Evolutionary conservation across 495 filamentous ascomycete genomes (phyloP).

Genomic region (Talaromyces wortmannii): DNA sequence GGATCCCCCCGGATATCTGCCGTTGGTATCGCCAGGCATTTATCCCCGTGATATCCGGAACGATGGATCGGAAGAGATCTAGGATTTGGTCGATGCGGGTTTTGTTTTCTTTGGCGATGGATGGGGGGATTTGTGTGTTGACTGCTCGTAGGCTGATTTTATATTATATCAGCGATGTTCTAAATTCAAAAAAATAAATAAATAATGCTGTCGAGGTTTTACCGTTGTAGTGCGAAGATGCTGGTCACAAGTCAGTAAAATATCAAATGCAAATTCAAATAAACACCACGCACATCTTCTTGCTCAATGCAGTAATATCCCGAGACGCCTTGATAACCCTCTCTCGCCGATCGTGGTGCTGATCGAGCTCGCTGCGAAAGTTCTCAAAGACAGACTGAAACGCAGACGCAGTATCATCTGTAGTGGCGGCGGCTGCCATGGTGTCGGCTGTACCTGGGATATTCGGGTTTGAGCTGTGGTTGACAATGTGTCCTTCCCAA

Average conservation of each 20-base stretch:
- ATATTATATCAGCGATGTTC: neutral
- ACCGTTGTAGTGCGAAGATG: constrained; percentile 92
- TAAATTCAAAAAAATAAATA: neutral
- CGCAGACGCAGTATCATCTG: constrained; percentile 11
- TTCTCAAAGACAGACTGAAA: constrained; percentile 73
- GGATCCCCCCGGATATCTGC: constrained; percentile 70
- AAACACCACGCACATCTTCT: constrained; percentile 72
- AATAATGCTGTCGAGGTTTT: constrained; percentile 9
- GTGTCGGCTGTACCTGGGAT: constrained; percentile 17
- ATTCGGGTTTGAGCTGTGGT: constrained; percentile 15
- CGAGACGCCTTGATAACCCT: constrained; percentile 80
- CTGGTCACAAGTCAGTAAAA: constrained; percentile 28
- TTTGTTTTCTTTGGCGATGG: constrained; percentile 58
- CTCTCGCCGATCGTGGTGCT: constrained; percentile 90
- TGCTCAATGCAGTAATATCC: constrained; percentile 88
- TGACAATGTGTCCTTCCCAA: constrained; percentile 49
- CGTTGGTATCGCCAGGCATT: constrained; percentile 78
- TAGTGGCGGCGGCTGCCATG: constrained; percentile 12
- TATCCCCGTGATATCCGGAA: constrained; percentile 64
- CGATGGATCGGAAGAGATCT: constrained; percentile 56
- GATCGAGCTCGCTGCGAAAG: constrained; percentile 83
- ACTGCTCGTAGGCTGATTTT: constrained; percentile 55
- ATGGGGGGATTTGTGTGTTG: constrained; percentile 52
- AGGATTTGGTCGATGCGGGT: constrained; percentile 59
- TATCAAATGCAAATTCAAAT: no score